phyloP scores from a whole-genome alignment of 257 asterid genomes.

The Mitragyna speciosa region DNA sequence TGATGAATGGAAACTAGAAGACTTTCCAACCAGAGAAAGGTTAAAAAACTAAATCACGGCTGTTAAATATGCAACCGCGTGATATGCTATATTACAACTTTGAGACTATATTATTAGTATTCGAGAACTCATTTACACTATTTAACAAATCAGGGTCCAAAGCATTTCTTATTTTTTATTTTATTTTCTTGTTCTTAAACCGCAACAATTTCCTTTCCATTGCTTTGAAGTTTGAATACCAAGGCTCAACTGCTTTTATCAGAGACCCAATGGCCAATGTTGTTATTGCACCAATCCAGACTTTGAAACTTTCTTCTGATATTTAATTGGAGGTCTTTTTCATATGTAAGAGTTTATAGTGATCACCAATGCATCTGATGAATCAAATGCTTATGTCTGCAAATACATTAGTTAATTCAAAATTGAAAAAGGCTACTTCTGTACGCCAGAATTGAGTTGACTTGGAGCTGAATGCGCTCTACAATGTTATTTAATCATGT shows the following conservation, averaged over 20 bases:
- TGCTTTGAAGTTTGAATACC: not conserved
- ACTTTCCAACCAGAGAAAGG: not conserved
- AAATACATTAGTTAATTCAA: not conserved
- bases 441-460: not conserved
- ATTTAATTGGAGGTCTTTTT: slow-evolving; percentile 4
- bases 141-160: not conserved
- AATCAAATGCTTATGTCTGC: not conserved
- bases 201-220: not conserved
- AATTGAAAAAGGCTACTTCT: not conserved
- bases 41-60: not conserved
- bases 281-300: not conserved
- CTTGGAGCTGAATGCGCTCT: not conserved
- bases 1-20: not conserved
- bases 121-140: not conserved
- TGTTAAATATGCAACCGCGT: not conserved
- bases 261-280: not conserved
- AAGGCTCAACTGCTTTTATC: not conserved
- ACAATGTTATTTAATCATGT: not conserved
- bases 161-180: not conserved
- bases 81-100: not conserved
- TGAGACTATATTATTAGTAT: not conserved
- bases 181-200: not conserved
- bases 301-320: not conserved
- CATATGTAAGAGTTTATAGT: not conserved
- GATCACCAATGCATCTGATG: not conserved